Base-by-base conservation (phyloP, 2,329 filamentous ascomycete species). In the Pseudogymnoascus sp. region DNA sequence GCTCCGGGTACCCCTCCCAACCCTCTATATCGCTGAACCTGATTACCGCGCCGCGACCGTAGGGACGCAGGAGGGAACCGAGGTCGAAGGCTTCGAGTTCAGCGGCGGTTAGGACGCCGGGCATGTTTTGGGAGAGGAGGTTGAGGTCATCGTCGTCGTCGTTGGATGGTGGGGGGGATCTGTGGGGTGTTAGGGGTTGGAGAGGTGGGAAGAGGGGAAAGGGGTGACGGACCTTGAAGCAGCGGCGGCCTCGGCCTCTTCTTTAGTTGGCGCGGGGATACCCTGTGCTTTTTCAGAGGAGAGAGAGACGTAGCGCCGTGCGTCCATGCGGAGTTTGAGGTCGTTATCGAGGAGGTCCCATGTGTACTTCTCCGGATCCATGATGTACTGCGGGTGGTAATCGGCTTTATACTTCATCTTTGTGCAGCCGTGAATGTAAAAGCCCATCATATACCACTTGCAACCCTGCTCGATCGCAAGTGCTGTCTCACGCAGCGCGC, bases 321-420 rank as follows among this genome's bases (percentile, higher is more conserved):
- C 65, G 12, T 74, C 68, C 16, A 73, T 62, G 45, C 78, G 79
- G 11, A 77, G 76, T 68, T 86, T 91, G 1, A 82, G 75, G 62
- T 83, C 80, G 63, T 77, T 74, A 66, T 71, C 66, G 3, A 91
- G 72, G 0, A 77, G 76, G 66, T 86, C 78, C 88, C 88, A 91
- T 7, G 75, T 72, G 66, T 87, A 78, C 0, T 80, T 81, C 66
- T 86, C 83, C 0, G 88, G 87, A 67, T 93, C 88, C 10, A 93
- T 80, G 10, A 95, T 81, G 70, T 87, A 84, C 71, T 91, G 88
- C 1, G 89, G 90, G 10, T 81, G 79, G 73, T 90, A 95, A 71
- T 92, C 87, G 64, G 86, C 88, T 77, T 95, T 95, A 78, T 95
- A 95, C 69, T 81, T 81, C 90, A 95, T 93, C 77, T 95, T 95